Evolutionary conservation across 2,329 filamentous ascomycete genomes (phyloP).

Genomic region (Hirsutella rhossiliensis): DNA sequence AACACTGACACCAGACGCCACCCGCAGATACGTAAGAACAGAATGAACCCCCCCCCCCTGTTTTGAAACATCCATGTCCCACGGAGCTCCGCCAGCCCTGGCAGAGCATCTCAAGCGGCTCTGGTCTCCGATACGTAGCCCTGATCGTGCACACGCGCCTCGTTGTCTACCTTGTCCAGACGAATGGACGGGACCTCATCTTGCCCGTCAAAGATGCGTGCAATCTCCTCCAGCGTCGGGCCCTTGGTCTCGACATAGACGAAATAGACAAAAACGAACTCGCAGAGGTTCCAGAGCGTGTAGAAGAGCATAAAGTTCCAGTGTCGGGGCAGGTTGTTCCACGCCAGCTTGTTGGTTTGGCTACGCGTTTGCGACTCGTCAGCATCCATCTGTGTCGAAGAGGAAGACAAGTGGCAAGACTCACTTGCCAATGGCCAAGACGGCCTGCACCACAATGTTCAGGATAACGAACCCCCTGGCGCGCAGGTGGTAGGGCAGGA

Average conservation of each 20-base stretch:
- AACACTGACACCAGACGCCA: no score
- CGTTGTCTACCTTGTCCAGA: slow-evolving; percentile 43
- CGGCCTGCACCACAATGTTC: slow-evolving; percentile 51
- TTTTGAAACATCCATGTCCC: no score
- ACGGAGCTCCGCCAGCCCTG: no score
- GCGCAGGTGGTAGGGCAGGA: slow-evolving; percentile 45
- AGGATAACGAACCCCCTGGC: slow-evolving; percentile 51
- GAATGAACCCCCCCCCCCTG: no score
- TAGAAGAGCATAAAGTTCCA: slow-evolving; percentile 59
- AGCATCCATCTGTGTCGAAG: no score
- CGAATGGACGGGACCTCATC: slow-evolving; percentile 43
- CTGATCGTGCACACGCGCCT: slow-evolving; percentile 20
- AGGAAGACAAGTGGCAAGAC: slow-evolving; percentile 13
- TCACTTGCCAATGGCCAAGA: slow-evolving; percentile 48
- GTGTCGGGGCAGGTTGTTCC: slow-evolving; percentile 44
- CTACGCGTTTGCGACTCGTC: not conserved
- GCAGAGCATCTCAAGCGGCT: slow-evolving; percentile 19
- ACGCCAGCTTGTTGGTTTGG: slow-evolving; percentile 53
- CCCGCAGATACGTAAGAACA: no score
- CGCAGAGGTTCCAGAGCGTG: slow-evolving; percentile 47
- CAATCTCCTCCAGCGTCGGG: slow-evolving; percentile 46
- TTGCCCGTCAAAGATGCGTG: slow-evolving; percentile 46
- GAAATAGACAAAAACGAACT: slow-evolving; percentile 51
- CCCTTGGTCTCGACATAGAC: slow-evolving; percentile 61
- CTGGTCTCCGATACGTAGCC: not conserved